Base-by-base conservation (phyloP, 768 basidiomycete species). In the Hysterangium stoloniferum region DNA sequence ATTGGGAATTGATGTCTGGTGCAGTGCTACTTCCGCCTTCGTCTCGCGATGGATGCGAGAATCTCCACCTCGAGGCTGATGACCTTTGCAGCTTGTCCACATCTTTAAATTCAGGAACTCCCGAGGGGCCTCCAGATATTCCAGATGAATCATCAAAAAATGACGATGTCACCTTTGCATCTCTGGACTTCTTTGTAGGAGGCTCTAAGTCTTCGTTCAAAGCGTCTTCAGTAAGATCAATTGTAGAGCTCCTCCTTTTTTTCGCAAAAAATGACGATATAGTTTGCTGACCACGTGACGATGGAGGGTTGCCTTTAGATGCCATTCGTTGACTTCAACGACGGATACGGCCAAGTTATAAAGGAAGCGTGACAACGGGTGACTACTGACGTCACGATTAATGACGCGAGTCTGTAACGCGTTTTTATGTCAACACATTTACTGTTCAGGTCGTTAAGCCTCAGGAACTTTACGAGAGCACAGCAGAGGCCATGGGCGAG, bases 201-300 rank as follows among this genome's bases (percentile, higher is more conserved):
- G 58, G 59, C 24, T 53, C 55, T 4, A 34, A 54, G 13, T 52
- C 48, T 24, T 53, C 55, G 29, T 57, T 43, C 24, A 56, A 57
- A 35, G 68, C 71, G 42, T 72, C 74, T 24, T 59, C 47, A 9
- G 82, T 80, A 55, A 83, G 64, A 66, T 84, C 82, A 48, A 83
- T 76, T 15, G 70, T 68, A 55, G 59, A 48, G 49, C 43, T 34
- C 6, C 61, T 49, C 29, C 72, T 64, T 52, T 70, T 72, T 52
- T 62, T 36, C 22, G 57, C 48, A 57, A 76, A 76, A 59, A 69
- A 76, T 0, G 64, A 60, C 2, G 75, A 76, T 12, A 76, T 71
- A 2, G 61, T 64, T 0, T 67, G 55, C 45, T 75, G 74, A 6
- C 28, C 31, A 20, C 9, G 36, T 20, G 37, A 24, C 20, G 19